phyloP scores from a whole-genome alignment of 2,329 filamentous ascomycete species.

The Trichoderma simmonsii region DNA sequence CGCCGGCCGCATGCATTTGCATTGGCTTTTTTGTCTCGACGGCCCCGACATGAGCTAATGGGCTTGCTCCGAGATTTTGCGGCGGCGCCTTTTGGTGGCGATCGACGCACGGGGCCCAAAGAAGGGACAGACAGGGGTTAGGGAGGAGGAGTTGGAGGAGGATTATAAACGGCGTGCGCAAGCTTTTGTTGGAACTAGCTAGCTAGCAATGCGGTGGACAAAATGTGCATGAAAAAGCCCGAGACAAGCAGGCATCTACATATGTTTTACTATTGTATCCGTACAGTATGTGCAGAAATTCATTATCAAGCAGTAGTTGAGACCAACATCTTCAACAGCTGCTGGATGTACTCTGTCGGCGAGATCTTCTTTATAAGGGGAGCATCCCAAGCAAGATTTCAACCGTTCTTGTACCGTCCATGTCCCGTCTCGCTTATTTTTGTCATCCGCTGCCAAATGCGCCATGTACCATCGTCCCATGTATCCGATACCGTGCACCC shows the following conservation, averaged over 20 bases:
- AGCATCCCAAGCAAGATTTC: background rate
- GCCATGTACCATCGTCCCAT: background rate
- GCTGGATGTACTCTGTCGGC: background rate
- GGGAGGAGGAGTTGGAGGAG: background rate
- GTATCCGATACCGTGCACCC: background rate
- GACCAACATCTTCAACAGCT: too few relatives aligned
- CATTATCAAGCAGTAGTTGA: too few relatives aligned
- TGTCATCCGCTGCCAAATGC: background rate
- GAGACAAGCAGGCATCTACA: background rate
- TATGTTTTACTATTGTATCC: background rate
- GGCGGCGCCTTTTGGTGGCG: background rate
- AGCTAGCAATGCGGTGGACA: background rate
- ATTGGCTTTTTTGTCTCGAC: background rate
- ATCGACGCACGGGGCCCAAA: slow-evolving; percentile 8
- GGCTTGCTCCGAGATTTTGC: slow-evolving; percentile 4
- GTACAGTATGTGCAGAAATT: too few relatives aligned
- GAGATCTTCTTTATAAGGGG: background rate
- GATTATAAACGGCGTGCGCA: background rate
- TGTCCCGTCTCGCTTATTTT: background rate
- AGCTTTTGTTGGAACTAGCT: background rate
- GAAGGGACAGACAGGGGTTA: background rate
- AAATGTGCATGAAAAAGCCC: background rate
- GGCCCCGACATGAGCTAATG: slow-evolving; percentile 7
- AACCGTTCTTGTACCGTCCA: background rate
- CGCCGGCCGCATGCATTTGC: slow-evolving; percentile 5